These are phyloP conservation scores for Iodosphaeria phyllophila DNA, from an alignment of 2,329 filamentous ascomycete species.

Conservation along the genomic window DNA sequence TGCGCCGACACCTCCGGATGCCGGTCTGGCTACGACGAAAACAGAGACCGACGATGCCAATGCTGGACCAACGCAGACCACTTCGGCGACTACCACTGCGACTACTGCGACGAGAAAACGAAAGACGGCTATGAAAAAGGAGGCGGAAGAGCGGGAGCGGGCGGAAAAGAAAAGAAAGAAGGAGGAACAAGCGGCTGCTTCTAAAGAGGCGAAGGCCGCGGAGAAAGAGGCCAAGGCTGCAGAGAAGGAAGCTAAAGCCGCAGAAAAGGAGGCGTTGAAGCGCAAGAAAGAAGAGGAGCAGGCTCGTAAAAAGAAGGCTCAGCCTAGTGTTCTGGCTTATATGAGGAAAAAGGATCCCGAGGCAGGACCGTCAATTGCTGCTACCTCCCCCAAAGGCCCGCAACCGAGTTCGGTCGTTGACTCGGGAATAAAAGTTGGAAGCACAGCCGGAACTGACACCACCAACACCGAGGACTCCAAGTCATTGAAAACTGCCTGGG, in stretches of 20 bases:
- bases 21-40: too few relatives aligned
- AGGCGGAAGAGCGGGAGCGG: conserved; percentile 18
- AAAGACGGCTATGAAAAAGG: conserved; percentile 16
- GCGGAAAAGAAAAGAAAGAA: conserved; percentile 28
- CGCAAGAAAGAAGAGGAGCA: conserved; percentile 37
- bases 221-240: conserved; percentile 4
- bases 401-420: conserved; percentile 1
- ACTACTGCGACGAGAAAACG: conserved; percentile 16
- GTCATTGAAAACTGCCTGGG: conserved; percentile 31
- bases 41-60: too few relatives aligned
- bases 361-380: too few relatives aligned
- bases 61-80: conserved; percentile 1
- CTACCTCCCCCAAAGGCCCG: neutral
- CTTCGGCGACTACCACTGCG: conserved; percentile 1
- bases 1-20: too few relatives aligned
- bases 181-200: conserved; percentile 12
- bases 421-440: conserved; percentile 8
- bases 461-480: conserved; percentile 7
- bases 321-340: too few relatives aligned
- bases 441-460: conserved; percentile 5
- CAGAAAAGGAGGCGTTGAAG: conserved; percentile 13
- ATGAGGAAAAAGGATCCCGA: too few relatives aligned
- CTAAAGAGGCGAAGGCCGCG: conserved; percentile 5
- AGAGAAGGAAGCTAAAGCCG: conserved; percentile 10
- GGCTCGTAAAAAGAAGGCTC: conserved; percentile 21